Evolutionary conservation across 225 moss, liverwort and hornwort genomes (phyloP).

Genomic region (Physcomitrellopsis africana): DNA sequence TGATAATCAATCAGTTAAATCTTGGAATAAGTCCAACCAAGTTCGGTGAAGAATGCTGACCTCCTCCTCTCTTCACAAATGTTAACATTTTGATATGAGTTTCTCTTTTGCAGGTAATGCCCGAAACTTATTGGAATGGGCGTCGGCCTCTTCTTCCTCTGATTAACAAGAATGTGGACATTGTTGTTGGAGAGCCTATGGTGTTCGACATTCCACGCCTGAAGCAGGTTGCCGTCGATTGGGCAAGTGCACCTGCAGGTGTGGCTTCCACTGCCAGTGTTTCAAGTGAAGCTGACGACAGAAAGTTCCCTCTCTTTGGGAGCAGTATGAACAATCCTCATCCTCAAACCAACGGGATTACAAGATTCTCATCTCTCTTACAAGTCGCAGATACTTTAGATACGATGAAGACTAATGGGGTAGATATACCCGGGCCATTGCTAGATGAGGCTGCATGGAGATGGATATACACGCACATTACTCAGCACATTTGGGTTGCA

Average conservation of each 20-base stretch:
- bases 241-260: slow-evolving; percentile 43
- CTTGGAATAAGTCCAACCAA: background rate
- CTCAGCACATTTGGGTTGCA: slow-evolving; percentile 71
- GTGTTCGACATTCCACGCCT: slow-evolving; percentile 78
- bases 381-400: slow-evolving; percentile 33
- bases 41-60: background rate
- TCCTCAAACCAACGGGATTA: slow-evolving; percentile 38
- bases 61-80: slow-evolving; percentile 5
- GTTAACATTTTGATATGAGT: background rate
- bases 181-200: slow-evolving; percentile 92
- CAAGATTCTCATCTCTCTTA: slow-evolving; percentile 40
- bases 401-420: slow-evolving; percentile 26
- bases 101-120: slow-evolving; percentile 63
- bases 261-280: slow-evolving; percentile 16
- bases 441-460: slow-evolving; percentile 69
- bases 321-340: slow-evolving; percentile 36
- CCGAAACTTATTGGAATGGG: slow-evolving; percentile 77
- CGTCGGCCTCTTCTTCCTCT: slow-evolving; percentile 76
- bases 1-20: background rate
- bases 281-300: slow-evolving; percentile 28
- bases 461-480: slow-evolving; percentile 88
- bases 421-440: slow-evolving; percentile 36
- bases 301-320: slow-evolving; percentile 33
- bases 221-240: slow-evolving; percentile 55
- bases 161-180: slow-evolving; percentile 72